These are phyloP conservation scores for Camellia oleifera DNA, from an alignment of 179 eudicot genomes.

Conservation along the genomic window DNA sequence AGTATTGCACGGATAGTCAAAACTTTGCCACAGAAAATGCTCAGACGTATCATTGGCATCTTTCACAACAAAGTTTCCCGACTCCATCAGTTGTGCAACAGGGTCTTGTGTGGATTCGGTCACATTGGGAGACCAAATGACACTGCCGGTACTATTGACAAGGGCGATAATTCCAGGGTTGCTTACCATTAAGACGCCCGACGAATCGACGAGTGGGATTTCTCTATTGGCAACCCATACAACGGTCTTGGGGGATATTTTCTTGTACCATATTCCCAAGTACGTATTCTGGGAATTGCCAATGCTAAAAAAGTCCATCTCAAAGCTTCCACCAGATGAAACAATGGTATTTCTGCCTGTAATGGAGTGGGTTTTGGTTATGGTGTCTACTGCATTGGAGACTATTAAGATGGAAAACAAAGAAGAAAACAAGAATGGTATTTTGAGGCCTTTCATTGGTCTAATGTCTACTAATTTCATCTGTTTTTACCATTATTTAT, in stretches of 20 bases:
- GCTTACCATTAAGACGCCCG: not conserved
- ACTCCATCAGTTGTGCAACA: not conserved
- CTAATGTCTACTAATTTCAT: no score
- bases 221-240: constrained; percentile 3
- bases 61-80: no score
- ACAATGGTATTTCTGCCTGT: not conserved
- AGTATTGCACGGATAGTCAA: constrained; percentile 21
- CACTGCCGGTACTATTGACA: not conserved
- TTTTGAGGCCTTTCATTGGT: not conserved
- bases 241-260: not conserved
- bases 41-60: no score
- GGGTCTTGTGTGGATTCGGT: not conserved
- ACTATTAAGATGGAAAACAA: not conserved
- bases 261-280: not conserved
- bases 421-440: no score
- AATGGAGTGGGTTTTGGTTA: not conserved
- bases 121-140: not conserved
- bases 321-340: not conserved
- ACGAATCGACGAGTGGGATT: not conserved
- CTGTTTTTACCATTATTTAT: no score
- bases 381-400: not conserved
- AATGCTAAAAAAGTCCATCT: not conserved
- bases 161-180: not conserved
- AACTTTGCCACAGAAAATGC: no score
- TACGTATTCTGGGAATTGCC: not conserved